These are phyloP conservation scores for Crucihimalaya himalaica DNA, from an alignment of 345 rosid species.

Conservation along the genomic window DNA sequence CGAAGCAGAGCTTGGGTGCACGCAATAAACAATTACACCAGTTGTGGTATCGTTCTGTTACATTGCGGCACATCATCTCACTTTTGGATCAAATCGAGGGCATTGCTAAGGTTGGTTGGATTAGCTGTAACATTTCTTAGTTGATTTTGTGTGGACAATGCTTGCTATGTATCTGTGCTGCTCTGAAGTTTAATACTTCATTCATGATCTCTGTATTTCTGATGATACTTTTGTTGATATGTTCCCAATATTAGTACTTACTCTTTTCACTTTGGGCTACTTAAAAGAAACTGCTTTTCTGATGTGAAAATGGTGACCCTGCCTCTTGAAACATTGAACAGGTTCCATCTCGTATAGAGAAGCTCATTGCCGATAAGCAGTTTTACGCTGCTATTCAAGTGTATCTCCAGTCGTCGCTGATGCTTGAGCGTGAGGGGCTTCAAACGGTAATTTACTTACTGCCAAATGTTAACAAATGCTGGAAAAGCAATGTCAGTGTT, in stretches of 20 bases:
- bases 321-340: constrained; percentile 45
- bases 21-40: constrained; percentile 97
- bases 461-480: not conserved
- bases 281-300: constrained; percentile 21
- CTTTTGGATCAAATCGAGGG: constrained; percentile 96
- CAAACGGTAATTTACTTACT: constrained; percentile 63
- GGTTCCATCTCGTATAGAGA: constrained; percentile 91
- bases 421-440: constrained; percentile 99
- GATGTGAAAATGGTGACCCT: constrained; percentile 5
- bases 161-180: constrained; percentile 28
- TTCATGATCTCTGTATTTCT: constrained; percentile 22
- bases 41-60: constrained; percentile 98
- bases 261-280: constrained; percentile 2
- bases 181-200: constrained; percentile 21
- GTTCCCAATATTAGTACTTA: not conserved
- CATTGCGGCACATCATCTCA: constrained; percentile 91
- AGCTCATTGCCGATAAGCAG: constrained; percentile 85
- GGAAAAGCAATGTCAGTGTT: constrained; percentile 25
- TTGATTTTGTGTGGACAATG: constrained; percentile 15
- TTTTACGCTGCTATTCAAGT: constrained; percentile 90
- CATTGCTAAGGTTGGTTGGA: constrained; percentile 81
- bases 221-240: constrained; percentile 21
- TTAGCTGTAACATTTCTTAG: constrained; percentile 12
- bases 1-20: constrained; percentile 78
- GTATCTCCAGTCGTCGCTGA: constrained; percentile 74